These are phyloP conservation scores for Penicillium soppii DNA, from an alignment of 495 filamentous ascomycete species.

Conservation along the genomic window DNA sequence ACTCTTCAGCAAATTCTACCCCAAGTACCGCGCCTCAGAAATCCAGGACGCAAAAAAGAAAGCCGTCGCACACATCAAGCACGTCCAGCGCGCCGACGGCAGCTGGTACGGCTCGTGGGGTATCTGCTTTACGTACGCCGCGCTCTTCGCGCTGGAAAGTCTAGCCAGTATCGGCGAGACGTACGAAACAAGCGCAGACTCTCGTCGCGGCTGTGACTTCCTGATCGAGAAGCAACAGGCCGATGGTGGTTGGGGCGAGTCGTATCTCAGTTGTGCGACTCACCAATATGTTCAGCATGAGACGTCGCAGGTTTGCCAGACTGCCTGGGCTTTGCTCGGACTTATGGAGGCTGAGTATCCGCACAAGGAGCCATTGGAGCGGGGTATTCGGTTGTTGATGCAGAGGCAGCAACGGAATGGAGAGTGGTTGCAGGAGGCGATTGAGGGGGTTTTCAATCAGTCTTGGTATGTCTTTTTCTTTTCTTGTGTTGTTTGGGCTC, in stretches of 20 bases:
- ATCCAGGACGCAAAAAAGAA: slow-evolving; percentile 68
- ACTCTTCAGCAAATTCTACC: slow-evolving; percentile 78
- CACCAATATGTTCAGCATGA: slow-evolving; percentile 63
- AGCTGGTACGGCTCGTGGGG: slow-evolving; percentile 98
- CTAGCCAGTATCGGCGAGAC: slow-evolving; percentile 78
- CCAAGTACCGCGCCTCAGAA: slow-evolving; percentile 72
- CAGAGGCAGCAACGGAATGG: slow-evolving; percentile 80
- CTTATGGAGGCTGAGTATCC: slow-evolving; percentile 86
- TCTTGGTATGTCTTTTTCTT: slow-evolving; percentile 64
- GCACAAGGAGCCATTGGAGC: slow-evolving; percentile 66
- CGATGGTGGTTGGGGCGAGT: slow-evolving; percentile 97
- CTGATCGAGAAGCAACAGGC: slow-evolving; percentile 75
- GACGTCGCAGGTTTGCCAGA: slow-evolving; percentile 82
- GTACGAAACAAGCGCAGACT: slow-evolving; percentile 67
- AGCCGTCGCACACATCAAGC: slow-evolving; percentile 79
- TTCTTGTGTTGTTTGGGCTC: slow-evolving; percentile 53
- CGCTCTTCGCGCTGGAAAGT: slow-evolving; percentile 91
- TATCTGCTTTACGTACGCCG: slow-evolving; percentile 95
- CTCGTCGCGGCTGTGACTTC: slow-evolving; percentile 80
- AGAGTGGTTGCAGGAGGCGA: slow-evolving; percentile 92
- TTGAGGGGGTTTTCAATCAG: slow-evolving; percentile 99
- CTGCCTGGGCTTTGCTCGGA: slow-evolving; percentile 84
- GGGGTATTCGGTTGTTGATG: slow-evolving; percentile 80
- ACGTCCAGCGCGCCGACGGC: slow-evolving; percentile 74
- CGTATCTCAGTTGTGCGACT: slow-evolving; percentile 70